phyloP scores from a whole-genome alignment of 208 protist species.

The Wallacemonas sp. region DNA sequence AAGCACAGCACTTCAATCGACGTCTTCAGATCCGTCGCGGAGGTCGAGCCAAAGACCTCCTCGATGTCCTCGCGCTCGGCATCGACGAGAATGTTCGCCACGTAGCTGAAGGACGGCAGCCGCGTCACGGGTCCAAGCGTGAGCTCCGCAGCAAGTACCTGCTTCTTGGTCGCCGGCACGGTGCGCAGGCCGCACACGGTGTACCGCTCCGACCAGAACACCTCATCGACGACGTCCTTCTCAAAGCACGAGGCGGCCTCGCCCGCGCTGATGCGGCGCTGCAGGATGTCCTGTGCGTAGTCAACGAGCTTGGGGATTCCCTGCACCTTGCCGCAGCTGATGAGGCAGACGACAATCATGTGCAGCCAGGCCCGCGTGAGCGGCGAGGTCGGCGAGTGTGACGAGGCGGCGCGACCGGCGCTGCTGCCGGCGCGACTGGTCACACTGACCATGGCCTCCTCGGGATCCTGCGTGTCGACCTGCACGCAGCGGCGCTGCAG shows the following conservation, averaged over 20 bases:
- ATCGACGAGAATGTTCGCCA: constrained; percentile 57
- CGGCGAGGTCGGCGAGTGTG: constrained; percentile 24
- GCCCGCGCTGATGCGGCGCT: constrained; percentile 30
- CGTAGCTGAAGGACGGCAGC: constrained; percentile 50
- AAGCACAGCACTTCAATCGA: constrained; percentile 43
- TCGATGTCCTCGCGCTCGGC: constrained; percentile 40
- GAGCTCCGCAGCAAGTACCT: constrained; percentile 23
- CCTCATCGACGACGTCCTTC: constrained; percentile 14
- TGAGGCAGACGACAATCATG: constrained; percentile 47
- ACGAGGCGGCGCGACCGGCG: constrained; percentile 15
- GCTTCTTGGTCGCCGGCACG: constrained; percentile 27
- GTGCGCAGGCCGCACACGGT: constrained; percentile 36
- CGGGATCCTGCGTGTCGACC: constrained; percentile 3
- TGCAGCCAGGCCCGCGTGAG: constrained; percentile 74
- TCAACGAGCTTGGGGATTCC: constrained; percentile 37
- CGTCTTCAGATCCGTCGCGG: constrained; percentile 16
- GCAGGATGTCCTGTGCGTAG: constrained; percentile 57
- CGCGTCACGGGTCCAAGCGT: constrained; percentile 40
- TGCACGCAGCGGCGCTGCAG: constrained; percentile 50
- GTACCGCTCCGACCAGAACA: constrained; percentile 22
- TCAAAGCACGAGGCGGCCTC: constrained; percentile 56
- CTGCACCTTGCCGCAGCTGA: constrained; percentile 43
- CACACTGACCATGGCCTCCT: not conserved
- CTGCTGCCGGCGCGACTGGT: constrained; percentile 7
- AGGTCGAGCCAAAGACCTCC: constrained; percentile 33